Evolutionary conservation across 805 yeast genomes (phyloP).

Genomic region (Candida multigemmis): DNA sequence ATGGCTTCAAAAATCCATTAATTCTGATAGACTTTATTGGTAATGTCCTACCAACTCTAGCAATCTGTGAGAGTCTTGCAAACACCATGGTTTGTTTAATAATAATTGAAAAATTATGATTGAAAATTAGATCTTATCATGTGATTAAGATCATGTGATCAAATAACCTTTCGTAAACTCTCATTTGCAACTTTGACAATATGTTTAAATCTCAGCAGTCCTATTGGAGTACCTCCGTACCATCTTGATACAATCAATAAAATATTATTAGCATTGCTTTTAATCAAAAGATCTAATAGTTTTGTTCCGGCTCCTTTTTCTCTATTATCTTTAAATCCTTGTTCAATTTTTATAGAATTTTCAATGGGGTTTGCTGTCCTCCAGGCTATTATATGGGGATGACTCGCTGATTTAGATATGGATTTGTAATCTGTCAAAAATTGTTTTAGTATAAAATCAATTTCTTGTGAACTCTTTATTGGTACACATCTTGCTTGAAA

Average conservation of each 20-base stretch:
- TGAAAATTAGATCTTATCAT: too few relatives aligned
- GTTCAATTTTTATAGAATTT: constrained; percentile 24
- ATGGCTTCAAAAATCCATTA: too few relatives aligned
- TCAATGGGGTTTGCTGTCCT: constrained; percentile 34
- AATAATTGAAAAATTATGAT: too few relatives aligned
- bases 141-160: too few relatives aligned
- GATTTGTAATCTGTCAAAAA: constrained; percentile 38
- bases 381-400: constrained; percentile 73
- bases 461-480: constrained; percentile 29
- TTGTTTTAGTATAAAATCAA: constrained; percentile 31
- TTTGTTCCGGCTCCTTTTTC: constrained; percentile 69
- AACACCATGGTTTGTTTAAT: too few relatives aligned
- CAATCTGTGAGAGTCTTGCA: too few relatives aligned
- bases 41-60: too few relatives aligned
- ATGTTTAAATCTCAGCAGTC: constrained; percentile 62
- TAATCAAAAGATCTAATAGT: constrained; percentile 43
- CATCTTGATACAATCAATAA: constrained; percentile 67
- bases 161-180: constrained; percentile 2
- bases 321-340: constrained; percentile 63
- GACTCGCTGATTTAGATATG: constrained; percentile 47
- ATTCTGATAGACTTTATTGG: too few relatives aligned
- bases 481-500: constrained; percentile 56
- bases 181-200: constrained; percentile 19
- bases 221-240: constrained; percentile 76
- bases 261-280: constrained; percentile 41